Evolutionary conservation across 2,329 filamentous ascomycete genomes (phyloP).

Genomic region (Pezicula neosporulosa): DNA sequence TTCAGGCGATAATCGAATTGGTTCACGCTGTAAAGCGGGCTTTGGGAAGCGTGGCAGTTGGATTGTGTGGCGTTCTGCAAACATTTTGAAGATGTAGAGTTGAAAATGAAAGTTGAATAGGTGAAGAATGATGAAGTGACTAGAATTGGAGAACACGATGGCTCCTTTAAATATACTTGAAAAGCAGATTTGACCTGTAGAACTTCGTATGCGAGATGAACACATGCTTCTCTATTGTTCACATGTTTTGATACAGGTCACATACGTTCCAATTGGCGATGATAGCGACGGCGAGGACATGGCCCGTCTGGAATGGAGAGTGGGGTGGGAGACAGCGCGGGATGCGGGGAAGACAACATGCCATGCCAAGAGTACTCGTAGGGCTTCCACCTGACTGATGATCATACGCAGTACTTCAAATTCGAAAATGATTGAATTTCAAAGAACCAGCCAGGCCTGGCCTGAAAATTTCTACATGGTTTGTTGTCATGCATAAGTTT

Average conservation of each 20-base stretch:
- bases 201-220: too few species aligned
- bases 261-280: too few species aligned
- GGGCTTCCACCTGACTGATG: too few species aligned
- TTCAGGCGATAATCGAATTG: conserved; percentile 1
- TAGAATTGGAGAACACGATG: neutral
- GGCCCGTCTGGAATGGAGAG: conserved; percentile 9
- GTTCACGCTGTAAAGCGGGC: neutral
- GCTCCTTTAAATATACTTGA: neutral
- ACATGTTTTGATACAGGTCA: neutral
- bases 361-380: neutral
- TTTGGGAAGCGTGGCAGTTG: conserved; percentile 7
- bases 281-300: conserved; percentile 7
- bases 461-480: too few species aligned
- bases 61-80: conserved; percentile 15
- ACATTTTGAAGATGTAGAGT: conserved; percentile 5
- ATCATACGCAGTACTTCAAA: too few species aligned
- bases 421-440: too few species aligned
- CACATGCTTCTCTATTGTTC: neutral
- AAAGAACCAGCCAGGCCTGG: too few species aligned
- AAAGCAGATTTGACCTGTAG: too few species aligned
- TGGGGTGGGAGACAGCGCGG: neutral
- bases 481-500: too few species aligned
- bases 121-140: neutral
- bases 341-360: neutral
- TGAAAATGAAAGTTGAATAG: neutral